These are phyloP conservation scores for Dioscorea zingiberensis DNA, from an alignment of 106 monocot genomes.

Conservation along the genomic window DNA sequence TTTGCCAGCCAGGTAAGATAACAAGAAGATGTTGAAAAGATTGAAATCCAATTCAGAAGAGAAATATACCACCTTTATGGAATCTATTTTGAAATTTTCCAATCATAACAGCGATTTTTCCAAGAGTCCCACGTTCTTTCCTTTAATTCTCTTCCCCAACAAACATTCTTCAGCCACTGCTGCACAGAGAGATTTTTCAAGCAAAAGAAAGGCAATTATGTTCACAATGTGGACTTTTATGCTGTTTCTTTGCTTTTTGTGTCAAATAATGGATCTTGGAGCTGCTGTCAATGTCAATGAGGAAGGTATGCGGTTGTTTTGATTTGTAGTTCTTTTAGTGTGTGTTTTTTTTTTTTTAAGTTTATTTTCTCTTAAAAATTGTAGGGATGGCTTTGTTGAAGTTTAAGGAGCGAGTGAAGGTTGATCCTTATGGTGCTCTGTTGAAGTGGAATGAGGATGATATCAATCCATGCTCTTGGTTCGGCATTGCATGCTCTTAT, in stretches of 20 bases:
- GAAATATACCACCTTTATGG: no score
- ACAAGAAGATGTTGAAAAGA: no score
- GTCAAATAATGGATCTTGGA: conserved; percentile 16
- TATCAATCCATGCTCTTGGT: conserved; percentile 46
- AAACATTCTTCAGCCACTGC: no score
- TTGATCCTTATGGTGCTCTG: conserved; percentile 41
- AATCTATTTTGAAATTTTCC: no score
- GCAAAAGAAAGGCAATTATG: no score
- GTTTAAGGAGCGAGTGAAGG: conserved; percentile 35
- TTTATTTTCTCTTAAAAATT: not conserved
- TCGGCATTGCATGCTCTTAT: conserved; percentile 36
- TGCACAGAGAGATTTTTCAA: no score
- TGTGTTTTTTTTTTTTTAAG: conserved; percentile 1
- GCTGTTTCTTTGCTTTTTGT: conserved; percentile 23
- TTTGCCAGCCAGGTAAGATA: no score
- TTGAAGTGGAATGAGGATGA: conserved; percentile 29
- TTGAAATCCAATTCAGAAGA: no score
- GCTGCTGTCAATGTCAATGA: conserved; percentile 28
- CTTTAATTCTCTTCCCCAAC: no score
- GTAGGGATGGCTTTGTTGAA: conserved; percentile 37
- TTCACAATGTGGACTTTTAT: conserved; percentile 3
- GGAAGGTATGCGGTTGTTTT: conserved; percentile 36
- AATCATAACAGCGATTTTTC: no score
- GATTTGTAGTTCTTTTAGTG: not conserved
- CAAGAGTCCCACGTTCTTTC: no score